phyloP scores from a whole-genome alignment of 352 stramenopile species.

The Pythium inflatum region DNA sequence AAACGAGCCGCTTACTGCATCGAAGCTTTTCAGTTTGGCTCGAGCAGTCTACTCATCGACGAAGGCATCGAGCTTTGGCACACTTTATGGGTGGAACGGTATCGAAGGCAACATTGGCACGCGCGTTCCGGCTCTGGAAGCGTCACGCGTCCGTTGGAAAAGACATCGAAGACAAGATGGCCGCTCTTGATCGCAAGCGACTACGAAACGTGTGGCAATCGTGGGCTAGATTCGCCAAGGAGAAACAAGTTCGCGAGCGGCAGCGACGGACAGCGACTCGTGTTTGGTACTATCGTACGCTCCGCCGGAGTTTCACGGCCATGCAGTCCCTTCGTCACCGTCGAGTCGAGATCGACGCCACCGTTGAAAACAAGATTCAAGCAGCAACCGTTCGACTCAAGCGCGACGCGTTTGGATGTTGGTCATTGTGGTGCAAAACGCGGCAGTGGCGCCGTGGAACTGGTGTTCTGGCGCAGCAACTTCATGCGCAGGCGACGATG shows the following conservation, averaged over 20 bases:
- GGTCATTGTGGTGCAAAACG: background rate
- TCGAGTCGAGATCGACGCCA: background rate
- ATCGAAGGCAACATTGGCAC: background rate
- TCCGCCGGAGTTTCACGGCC: conserved; percentile 16
- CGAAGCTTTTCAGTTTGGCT: conserved; percentile 22
- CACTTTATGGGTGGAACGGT: conserved; percentile 13
- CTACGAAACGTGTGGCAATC: conserved; percentile 12
- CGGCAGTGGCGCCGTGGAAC: background rate
- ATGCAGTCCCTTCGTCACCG: background rate
- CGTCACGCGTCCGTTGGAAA: background rate
- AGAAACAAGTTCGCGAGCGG: conserved; percentile 9
- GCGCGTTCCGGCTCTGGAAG: conserved; percentile 17
- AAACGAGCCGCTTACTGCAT: background rate
- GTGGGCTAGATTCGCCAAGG: conserved; percentile 12
- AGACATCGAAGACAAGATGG: background rate
- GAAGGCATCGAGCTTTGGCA: background rate
- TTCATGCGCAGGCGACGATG: background rate
- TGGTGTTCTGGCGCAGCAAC: background rate
- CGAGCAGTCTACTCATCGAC: background rate
- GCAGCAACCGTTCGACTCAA: background rate
- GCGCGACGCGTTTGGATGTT: background rate
- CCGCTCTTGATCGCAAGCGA: background rate
- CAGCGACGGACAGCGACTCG: conserved; percentile 23
- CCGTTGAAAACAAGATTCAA: background rate
- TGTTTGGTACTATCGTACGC: conserved; percentile 24